Conservation (phyloP, 164 flowering plant genomes). For the Kalanchoe fedtschenkoi region DNA sequence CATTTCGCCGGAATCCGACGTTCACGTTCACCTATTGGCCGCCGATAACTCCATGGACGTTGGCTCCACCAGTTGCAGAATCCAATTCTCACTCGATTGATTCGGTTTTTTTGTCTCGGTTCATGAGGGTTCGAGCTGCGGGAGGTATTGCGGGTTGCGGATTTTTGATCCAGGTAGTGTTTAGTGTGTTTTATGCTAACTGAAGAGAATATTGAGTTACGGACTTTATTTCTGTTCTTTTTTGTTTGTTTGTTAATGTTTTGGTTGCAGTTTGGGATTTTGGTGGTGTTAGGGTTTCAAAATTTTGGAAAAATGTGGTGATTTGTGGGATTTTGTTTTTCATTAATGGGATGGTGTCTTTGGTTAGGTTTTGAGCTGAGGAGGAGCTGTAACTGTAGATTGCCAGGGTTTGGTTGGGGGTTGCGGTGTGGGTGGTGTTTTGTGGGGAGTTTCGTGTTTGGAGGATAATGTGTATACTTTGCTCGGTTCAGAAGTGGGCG, state of each 20-base stretch:
- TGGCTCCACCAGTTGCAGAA: slow-evolving; percentile 19
- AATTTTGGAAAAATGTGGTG: slow-evolving; percentile 5
- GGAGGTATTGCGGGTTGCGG: not conserved
- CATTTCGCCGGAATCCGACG: not conserved
- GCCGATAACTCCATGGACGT: slow-evolving; percentile 9
- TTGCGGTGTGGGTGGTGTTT: slow-evolving; percentile 16
- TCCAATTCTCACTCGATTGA: slow-evolving; percentile 18
- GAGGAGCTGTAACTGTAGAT: not conserved
- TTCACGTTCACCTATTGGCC: no score
- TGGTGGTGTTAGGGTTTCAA: slow-evolving; percentile 15
- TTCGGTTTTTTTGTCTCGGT: not conserved
- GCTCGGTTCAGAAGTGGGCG: slow-evolving; percentile 95
- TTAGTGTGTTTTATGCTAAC: not conserved
- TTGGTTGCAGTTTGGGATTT: slow-evolving; percentile 11
- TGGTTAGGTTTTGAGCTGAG: not conserved
- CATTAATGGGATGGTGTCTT: not conserved
- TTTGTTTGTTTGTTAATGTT: slow-evolving; percentile 4
- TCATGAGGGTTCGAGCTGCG: not conserved
- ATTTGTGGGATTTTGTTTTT: slow-evolving; percentile 15
- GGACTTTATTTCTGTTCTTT: no score
- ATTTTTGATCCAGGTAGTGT: not conserved
- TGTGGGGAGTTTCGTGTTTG: slow-evolving; percentile 27
- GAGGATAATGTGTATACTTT: slow-evolving; percentile 97
- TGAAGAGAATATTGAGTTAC: not conserved
- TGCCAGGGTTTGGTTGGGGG: not conserved